Base-by-base conservation (phyloP, 2,329 filamentous ascomycete species). In the Cucurbitaria berberidis region DNA sequence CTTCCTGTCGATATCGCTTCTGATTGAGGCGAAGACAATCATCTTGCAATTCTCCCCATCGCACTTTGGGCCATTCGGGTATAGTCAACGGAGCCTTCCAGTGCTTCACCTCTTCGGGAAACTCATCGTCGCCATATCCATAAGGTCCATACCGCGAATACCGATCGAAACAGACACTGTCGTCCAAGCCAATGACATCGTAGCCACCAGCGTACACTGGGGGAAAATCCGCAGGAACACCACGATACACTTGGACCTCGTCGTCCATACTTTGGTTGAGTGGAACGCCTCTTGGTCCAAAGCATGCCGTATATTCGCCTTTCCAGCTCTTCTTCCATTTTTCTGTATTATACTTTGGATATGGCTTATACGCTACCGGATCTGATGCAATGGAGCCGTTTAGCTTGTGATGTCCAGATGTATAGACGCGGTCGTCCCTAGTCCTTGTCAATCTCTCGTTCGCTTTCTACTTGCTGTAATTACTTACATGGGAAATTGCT, bases 41-140 rank as follows among this genome's bases (percentile, higher is more conserved):
- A 45, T 85, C 78, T 69, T 93, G 89, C 16, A 93, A 77, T 27
- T 82, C 75, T 13, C 87, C 87, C 90, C 90, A 95, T 57, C 85
- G 81, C 27, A 91, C 82, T 22, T 79, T 77, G 24, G 83, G 78
- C 87, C 89, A 92, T 19, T 86, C 77, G 7, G 85, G 73, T 2
- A 70, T 63, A 10, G 58, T 60, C 43, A 67, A 27, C 54, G 70
- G 53, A 72, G 74, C 56, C 43, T 69, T 70, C 77, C 77, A 79
- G 38, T 74, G 60, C 18, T 67, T 62, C 38, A 80, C 75, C 35
- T 82, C 79, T 49, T 82, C 81, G 3, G 70, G 67, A 21, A 80
- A 75, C 47, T 82, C 79, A 46, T 82, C 81, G 22, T 82, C 77
- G 2, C 75, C 75, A 59, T 84, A 77, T 2, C 87, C 86, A 61